Percentiles rank a stretch among this genome's conserved stretches.
These are phyloP conservation scores for Ploettnerulaceae sp. DNA, from an alignment of 2,329 filamentous ascomycete species.

Conservation along the genomic window DNA sequence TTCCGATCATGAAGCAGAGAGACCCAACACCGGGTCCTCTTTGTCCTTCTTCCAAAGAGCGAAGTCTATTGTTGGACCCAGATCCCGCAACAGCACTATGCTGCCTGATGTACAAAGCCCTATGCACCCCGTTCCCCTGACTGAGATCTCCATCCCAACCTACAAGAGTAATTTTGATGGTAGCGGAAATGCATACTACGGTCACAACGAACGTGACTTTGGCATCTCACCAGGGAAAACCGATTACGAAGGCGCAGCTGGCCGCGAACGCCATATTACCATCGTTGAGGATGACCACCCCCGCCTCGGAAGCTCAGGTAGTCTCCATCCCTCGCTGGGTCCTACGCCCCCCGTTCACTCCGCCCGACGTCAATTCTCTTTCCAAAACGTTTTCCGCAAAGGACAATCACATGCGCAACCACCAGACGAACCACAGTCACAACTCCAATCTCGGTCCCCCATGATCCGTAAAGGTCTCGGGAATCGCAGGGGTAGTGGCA, in stretches of 20 bases:
- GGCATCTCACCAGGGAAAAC: slow-evolving; percentile 42
- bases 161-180: slow-evolving; percentile 39
- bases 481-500: slow-evolving; percentile 38
- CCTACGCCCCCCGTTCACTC: slow-evolving; percentile 57
- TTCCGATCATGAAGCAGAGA: slow-evolving; percentile 49
- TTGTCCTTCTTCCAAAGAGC: slow-evolving; percentile 49
- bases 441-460: slow-evolving; percentile 32
- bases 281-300: slow-evolving; percentile 36
- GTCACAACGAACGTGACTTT: slow-evolving; percentile 36
- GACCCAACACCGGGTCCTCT: slow-evolving; percentile 46
- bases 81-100: slow-evolving; percentile 17
- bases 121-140: slow-evolving; percentile 58
- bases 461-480: slow-evolving; percentile 35
- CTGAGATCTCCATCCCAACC: slow-evolving; percentile 50
- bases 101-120: slow-evolving; percentile 44
- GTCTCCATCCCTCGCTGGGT: slow-evolving; percentile 32
- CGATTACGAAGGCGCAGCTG: slow-evolving; percentile 47
- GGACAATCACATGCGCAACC: slow-evolving; percentile 12
- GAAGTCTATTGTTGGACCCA: slow-evolving; percentile 30
- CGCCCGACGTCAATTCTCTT: slow-evolving; percentile 80
- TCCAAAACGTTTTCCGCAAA: slow-evolving; percentile 70
- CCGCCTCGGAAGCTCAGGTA: slow-evolving; percentile 20
- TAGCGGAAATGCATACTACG: slow-evolving; percentile 41
- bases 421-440: slow-evolving; percentile 12
- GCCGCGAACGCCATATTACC: slow-evolving; percentile 43